Base-by-base conservation (phyloP, 140 eudicot species). In the Anethum foeniculum region DNA sequence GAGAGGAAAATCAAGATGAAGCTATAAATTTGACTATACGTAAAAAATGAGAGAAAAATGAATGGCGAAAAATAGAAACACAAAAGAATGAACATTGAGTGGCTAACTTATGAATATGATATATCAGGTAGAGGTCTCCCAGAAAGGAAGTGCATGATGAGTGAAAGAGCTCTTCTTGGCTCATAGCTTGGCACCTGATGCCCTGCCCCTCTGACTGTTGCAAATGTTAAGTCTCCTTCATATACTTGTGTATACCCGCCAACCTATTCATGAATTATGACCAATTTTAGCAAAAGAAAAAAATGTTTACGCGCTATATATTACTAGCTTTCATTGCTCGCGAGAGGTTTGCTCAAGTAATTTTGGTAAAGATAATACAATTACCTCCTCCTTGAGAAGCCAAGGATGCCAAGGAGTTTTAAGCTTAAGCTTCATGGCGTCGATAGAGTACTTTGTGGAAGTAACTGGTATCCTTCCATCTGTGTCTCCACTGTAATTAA, bases 101-200 rank as follows among this genome's bases (percentile, higher is more conserved):
- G 11, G 58, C 13, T 49, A 79, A 77, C 14, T 85, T 73, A 36
- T 16, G 7, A 3, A 36, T 5, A 8, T 71, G 77, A 43, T 43
- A 89, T 65, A 67, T 79, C 65, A 49, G 82, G 83, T 9, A 92
- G 88, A 25, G 88, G 90, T 75, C 80, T 90, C 54, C 96, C 96
- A 2, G 86, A 51, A 80, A 94, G 86, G n/a, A 94, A 94, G 82
- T 90, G 92, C 49, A n/a, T 78, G 65, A 91, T 46, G 12, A 94
- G 89, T 30, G 93, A 87, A 80, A 94, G 97, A 32, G 93, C 93
- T 80, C 97, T 87, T 56, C 82, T 88, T 23, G 98, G 98, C 64
- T 89, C 91, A 85, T 43, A 94, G 78, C 96, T 91, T 28, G 98
- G 98, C 75, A 94, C 98, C 78, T 94, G 93, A 83, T 94, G 98